A percentile compares a stretch with the other conserved stretches of the same genome.
These are phyloP conservation scores for Macadamia tetraphylla DNA, from an alignment of 164 flowering plant species.

Conservation along the genomic window DNA sequence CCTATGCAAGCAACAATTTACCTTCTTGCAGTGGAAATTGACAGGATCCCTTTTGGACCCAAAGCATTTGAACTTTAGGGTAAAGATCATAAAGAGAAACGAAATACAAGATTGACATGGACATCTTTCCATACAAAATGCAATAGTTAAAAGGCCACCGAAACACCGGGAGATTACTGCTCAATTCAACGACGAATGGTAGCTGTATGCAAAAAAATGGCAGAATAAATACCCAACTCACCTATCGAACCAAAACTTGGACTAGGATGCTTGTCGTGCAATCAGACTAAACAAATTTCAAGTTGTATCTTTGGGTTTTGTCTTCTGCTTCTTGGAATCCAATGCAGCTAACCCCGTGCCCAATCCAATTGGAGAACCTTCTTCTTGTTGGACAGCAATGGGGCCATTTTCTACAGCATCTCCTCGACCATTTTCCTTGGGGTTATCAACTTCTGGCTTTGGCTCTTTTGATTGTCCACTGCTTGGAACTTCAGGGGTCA, in stretches of 20 bases:
- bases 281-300: constrained; percentile 19
- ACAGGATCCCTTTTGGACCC: constrained; percentile 3
- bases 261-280: background rate
- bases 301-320: constrained; percentile 40
- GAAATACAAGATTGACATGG: background rate
- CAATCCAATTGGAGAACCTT: constrained; percentile 62
- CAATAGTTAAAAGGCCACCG: too few relatives aligned
- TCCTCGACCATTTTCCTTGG: constrained; percentile 16
- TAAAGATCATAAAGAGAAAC: background rate
- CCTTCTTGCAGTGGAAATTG: background rate
- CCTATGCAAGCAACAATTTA: background rate
- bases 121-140: background rate
- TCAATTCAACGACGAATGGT: background rate
- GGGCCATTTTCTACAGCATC: constrained; percentile 25
- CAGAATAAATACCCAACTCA: constrained; percentile 6
- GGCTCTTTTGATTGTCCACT: constrained; percentile 21
- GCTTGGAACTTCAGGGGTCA: constrained; percentile 31
- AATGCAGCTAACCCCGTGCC: constrained; percentile 62
- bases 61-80: constrained; percentile 1
- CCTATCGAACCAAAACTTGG: constrained; percentile 1
- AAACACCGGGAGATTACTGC: background rate
- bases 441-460: constrained; percentile 32
- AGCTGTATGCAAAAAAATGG: background rate
- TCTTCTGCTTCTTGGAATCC: constrained; percentile 66
- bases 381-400: constrained; percentile 22